Conservation (phyloP, 306 rosid genomes). For the Sindora glabra region DNA sequence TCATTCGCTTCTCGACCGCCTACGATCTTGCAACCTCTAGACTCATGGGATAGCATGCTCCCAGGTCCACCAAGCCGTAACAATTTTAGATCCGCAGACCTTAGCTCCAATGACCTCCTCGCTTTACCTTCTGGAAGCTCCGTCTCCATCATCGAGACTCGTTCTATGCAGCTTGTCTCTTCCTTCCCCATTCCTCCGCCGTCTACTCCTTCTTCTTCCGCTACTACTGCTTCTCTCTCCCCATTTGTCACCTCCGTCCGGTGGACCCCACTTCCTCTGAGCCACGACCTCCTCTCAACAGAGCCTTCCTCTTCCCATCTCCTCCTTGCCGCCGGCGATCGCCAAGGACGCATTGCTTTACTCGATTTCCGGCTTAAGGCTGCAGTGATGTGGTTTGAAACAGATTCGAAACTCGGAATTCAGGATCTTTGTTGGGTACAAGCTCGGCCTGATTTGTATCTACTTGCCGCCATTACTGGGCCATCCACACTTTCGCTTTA, state of each 20-base stretch:
- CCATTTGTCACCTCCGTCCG: slow-evolving; percentile 85
- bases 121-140: slow-evolving; percentile 90
- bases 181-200: slow-evolving; percentile 76
- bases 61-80: slow-evolving; percentile 85
- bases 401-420: slow-evolving; percentile 48
- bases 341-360: slow-evolving; percentile 83
- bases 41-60: slow-evolving; percentile 81
- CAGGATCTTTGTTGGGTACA: slow-evolving; percentile 97
- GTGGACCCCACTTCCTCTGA: slow-evolving; percentile 77
- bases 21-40: slow-evolving; percentile 10
- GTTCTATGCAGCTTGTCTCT: slow-evolving; percentile 74
- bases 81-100: slow-evolving; percentile 92
- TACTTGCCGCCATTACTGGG: slow-evolving; percentile 68
- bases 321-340: slow-evolving; percentile 84
- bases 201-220: slow-evolving; percentile 6
- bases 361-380: slow-evolving; percentile 61
- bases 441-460: slow-evolving; percentile 49
- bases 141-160: slow-evolving; percentile 66
- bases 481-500: slow-evolving; percentile 64
- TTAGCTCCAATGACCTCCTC: slow-evolving; percentile 68
- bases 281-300: slow-evolving; percentile 73
- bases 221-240: slow-evolving; percentile 33
- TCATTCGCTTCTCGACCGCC: not conserved
- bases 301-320: slow-evolving; percentile 84
- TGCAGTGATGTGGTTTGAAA: slow-evolving; percentile 61